These are phyloP conservation scores for Handroanthus guayacan DNA, from an alignment of 257 asterid species.

Conservation along the genomic window DNA sequence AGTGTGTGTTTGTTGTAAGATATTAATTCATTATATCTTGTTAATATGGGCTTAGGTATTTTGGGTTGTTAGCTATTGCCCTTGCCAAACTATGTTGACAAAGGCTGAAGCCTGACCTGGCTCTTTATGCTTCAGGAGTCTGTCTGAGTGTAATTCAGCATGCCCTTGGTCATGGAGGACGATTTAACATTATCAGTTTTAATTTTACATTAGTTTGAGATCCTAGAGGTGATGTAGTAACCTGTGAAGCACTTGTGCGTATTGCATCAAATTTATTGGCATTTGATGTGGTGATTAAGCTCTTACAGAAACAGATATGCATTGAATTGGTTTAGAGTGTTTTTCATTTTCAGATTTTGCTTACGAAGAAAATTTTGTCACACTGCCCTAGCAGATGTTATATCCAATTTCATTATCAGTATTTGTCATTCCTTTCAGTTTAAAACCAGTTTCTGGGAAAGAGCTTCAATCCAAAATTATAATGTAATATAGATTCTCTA, in stretches of 20 bases:
- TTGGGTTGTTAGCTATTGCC: background rate
- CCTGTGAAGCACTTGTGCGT: too few relatives aligned
- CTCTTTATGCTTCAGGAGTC: background rate
- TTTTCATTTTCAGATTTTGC: background rate
- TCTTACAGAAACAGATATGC: too few relatives aligned
- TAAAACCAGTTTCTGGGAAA: background rate
- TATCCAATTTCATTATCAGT: background rate
- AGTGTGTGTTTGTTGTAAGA: background rate
- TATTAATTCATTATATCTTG: background rate
- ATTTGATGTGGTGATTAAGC: too few relatives aligned
- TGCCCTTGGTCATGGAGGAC: too few relatives aligned
- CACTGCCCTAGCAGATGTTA: constrained; percentile 7
- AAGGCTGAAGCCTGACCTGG: background rate
- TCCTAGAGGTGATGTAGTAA: too few relatives aligned
- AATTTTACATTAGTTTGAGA: too few relatives aligned
- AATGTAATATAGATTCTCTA: constrained; percentile 21
- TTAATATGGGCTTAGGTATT: background rate
- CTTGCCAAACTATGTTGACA: background rate
- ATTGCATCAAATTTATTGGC: too few relatives aligned
- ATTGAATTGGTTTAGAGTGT: background rate
- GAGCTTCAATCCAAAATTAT: constrained; percentile 8
- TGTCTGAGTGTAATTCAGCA: too few relatives aligned
- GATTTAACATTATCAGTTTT: too few relatives aligned
- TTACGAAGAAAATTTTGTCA: background rate
- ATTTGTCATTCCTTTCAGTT: constrained; percentile 5